Base-by-base conservation (phyloP, 192 early-diverging fungal species). In the Phlyctochytrium planicorne region DNA sequence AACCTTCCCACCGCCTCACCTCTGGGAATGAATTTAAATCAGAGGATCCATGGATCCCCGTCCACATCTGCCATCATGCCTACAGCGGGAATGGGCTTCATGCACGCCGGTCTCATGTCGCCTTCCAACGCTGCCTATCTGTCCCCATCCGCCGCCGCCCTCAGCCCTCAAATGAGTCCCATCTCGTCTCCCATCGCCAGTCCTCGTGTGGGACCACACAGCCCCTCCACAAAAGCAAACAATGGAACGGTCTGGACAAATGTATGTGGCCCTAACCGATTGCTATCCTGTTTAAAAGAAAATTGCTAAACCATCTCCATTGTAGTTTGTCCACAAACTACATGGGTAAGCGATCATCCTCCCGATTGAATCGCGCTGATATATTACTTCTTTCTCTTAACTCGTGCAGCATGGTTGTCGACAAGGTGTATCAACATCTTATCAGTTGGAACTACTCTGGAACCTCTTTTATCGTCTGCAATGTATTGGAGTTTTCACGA, bases 371-470 rank as follows among this genome's bases (percentile, higher is more conserved):
- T n/a, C n/a, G n/a, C n/a, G n/a, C n/a, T n/a, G n/a, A n/a, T n/a
- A n/a, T n/a, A n/a, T n/a, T n/a, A n/a, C n/a, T n/a, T n/a, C 16
- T 0, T 25, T 30, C 3, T 10, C 10, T 34, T 6, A 25, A 16
- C 12, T 31, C 4, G 12, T 59, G n/a, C 30, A 75, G 63, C 73
- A 94, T 94, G 91, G 90, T 96, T 40, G 77, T 89, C 67, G 94
- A 96, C 76, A 87, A 78, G 66, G 83, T 87, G 68, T 92, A 92
- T 75, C 90, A 93, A 69, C 90, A 93, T 74, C 79, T 93, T 68
- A 96, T 96, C 68, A 87, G 88, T 24, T 96, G 93, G 93, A 93
- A 89, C 78, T 90, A 89, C 68, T 85, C 87, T 32, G 94, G 94
- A 24, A 87, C 89, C 0, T 93, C 93, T 12, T 96, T 96, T 66